These are phyloP conservation scores for Gossypium raimondii DNA, from an alignment of 345 rosid species.

Conservation along the genomic window DNA sequence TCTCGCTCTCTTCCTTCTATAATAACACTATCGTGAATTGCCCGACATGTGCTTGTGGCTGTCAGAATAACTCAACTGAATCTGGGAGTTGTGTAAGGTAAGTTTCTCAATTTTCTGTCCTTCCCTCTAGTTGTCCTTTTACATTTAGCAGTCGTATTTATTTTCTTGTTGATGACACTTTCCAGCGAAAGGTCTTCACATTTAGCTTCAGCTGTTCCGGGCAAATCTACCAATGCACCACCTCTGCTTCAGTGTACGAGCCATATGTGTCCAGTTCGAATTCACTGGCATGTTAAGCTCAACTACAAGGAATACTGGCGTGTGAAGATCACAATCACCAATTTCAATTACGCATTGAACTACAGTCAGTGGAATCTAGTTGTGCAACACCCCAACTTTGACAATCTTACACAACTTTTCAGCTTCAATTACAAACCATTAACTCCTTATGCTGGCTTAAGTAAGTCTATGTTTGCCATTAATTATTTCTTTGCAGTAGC, in stretches of 20 bases:
- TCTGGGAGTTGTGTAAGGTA: conserved; percentile 52
- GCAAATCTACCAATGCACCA: conserved; percentile 38
- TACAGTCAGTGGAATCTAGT: conserved; percentile 86
- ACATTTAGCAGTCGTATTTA: not conserved
- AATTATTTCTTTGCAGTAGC: not conserved
- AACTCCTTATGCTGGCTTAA: conserved; percentile 67
- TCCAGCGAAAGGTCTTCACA: conserved; percentile 56
- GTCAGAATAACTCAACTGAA: conserved; percentile 50
- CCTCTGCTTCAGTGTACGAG: conserved; percentile 74
- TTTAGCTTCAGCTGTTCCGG: conserved; percentile 65
- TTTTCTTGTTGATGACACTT: conserved; percentile 9
- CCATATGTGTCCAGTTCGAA: conserved; percentile 80
- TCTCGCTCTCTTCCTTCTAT: conserved; percentile 84
- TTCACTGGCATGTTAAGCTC: conserved; percentile 93
- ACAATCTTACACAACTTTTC: conserved; percentile 67
- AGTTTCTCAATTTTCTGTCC: conserved; percentile 11
- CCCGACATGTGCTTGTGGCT: conserved; percentile 81
- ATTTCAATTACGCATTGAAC: conserved; percentile 74
- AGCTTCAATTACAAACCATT: conserved; percentile 73
- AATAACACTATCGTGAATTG: conserved; percentile 76
- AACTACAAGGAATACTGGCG: conserved; percentile 92
- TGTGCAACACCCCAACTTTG: conserved; percentile 83
- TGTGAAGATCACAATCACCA: conserved; percentile 79
- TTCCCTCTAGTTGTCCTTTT: not conserved
- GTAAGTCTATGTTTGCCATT: conserved; percentile 37